Evolutionary conservation across 306 rosid species (phyloP).

Genomic region (Neltuma alba): DNA sequence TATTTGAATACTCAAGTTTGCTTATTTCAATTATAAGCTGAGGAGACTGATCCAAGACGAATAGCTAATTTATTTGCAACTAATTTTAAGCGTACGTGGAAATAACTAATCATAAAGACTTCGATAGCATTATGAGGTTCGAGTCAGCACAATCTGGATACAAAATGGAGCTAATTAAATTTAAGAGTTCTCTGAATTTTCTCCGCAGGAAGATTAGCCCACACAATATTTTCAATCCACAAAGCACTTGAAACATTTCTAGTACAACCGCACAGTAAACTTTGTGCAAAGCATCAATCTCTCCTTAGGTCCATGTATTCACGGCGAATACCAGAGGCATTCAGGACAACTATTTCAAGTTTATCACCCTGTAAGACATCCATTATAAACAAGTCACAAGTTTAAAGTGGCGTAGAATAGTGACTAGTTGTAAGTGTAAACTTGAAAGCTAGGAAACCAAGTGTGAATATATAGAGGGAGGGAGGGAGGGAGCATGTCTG

Average conservation of each 20-base stretch:
- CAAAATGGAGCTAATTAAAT: neutral
- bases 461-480: too few species aligned
- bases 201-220: slow-evolving; percentile 9
- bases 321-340: slow-evolving; percentile 61
- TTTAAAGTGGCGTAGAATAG: too few species aligned
- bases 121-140: neutral
- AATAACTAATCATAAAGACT: neutral
- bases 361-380: slow-evolving; percentile 74
- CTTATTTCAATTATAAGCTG: neutral
- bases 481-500: neutral
- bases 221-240: slow-evolving; percentile 4
- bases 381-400: slow-evolving; percentile 3
- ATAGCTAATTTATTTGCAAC: neutral
- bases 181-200: neutral
- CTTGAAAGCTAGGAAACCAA: too few species aligned
- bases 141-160: neutral
- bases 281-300: slow-evolving; percentile 51
- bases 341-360: slow-evolving; percentile 70
- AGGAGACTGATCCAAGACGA: neutral
- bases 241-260: slow-evolving; percentile 34
- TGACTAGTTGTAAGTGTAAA: too few species aligned
- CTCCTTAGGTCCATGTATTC: slow-evolving; percentile 81
- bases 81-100: neutral
- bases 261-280: slow-evolving; percentile 25
- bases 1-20: neutral